phyloP scores from a whole-genome alignment of 2,329 filamentous ascomycete species.

The Fusarium cicatricum region DNA sequence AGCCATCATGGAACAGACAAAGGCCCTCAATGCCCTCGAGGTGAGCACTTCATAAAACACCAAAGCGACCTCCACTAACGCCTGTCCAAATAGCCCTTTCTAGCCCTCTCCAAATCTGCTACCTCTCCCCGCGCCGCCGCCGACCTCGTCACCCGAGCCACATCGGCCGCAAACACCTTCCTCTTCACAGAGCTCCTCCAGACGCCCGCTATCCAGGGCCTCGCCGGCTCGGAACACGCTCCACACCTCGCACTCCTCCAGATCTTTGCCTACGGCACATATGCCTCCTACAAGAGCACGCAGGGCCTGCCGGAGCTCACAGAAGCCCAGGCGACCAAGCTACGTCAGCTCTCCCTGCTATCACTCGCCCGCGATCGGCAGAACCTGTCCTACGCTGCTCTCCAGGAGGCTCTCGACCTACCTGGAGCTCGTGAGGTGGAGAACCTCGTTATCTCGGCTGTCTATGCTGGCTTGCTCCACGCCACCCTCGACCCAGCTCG shows the following conservation, averaged over 20 bases:
- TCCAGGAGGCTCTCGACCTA: constrained; percentile 74
- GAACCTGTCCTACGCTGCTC: constrained; percentile 76
- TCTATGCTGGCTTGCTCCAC: constrained; percentile 84
- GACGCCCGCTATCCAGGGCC: constrained; percentile 78
- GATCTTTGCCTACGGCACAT: constrained; percentile 94
- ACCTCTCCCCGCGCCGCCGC: constrained; percentile 84
- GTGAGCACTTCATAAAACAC: constrained; percentile 46
- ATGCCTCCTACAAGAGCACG: constrained; percentile 70
- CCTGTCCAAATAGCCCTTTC: constrained; percentile 75
- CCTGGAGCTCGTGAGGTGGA: constrained; percentile 76
- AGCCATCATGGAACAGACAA: constrained; percentile 74
- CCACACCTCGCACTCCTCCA: constrained; percentile 76
- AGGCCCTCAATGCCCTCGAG: constrained; percentile 71
- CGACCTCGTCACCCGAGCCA: constrained; percentile 87
- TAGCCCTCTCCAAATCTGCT: constrained; percentile 86
- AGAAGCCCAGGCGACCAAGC: constrained; percentile 79
- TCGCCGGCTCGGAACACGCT: constrained; percentile 69
- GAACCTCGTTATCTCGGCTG: constrained; percentile 83
- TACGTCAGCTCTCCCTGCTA: constrained; percentile 89
- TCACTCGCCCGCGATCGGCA: constrained; percentile 74
- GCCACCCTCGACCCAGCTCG: constrained; percentile 85
- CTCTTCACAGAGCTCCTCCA: constrained; percentile 94
- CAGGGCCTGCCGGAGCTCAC: constrained; percentile 73
- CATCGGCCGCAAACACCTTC: constrained; percentile 87
- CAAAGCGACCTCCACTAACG: not conserved